A percentile compares a stretch with the other conserved stretches of the same genome.
These are phyloP conservation scores for Leptographium procerum DNA, from an alignment of 2,329 filamentous ascomycete genomes.

Conservation along the genomic window DNA sequence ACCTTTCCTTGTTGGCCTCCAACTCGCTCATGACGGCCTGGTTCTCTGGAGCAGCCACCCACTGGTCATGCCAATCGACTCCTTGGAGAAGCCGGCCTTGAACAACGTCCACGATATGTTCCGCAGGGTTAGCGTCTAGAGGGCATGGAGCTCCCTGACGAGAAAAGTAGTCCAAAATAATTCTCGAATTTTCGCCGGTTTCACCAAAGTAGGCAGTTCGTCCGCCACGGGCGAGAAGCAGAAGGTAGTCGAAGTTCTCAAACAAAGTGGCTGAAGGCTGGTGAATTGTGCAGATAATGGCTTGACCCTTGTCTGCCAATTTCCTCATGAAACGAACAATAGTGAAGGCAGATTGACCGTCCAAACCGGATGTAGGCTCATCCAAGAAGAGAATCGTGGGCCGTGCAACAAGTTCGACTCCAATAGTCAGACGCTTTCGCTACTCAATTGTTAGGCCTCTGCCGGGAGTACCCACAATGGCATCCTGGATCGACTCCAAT, in stretches of 20 bases:
- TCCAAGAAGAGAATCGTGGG: constrained; percentile 85
- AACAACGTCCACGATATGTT: constrained; percentile 1
- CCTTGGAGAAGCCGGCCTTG: background rate
- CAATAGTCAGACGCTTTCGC: constrained; percentile 67
- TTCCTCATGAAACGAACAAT: constrained; percentile 60
- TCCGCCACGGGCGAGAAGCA: background rate
- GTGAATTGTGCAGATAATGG: constrained; percentile 2
- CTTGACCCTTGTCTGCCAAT: constrained; percentile 9
- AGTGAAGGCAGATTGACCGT: constrained; percentile 86
- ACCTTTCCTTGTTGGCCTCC: background rate
- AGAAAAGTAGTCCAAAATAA: background rate
- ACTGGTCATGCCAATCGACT: constrained; percentile 20
- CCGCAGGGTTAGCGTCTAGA: background rate
- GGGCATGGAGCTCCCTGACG: background rate
- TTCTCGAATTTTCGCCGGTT: background rate
- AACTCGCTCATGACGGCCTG: constrained; percentile 15
- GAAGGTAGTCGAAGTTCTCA: background rate
- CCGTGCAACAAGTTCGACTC: constrained; percentile 89
- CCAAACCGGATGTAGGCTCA: constrained; percentile 86
- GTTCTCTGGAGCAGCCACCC: constrained; percentile 50
- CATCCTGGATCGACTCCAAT: constrained; percentile 82
- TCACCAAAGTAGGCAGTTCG: background rate
- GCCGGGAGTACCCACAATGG: constrained; percentile 78
- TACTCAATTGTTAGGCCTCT: constrained; percentile 68
- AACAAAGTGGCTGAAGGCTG: constrained; percentile 1